Evolutionary conservation across 768 basidiomycete genomes (phyloP).

Genomic region (Lepiota venenata): DNA sequence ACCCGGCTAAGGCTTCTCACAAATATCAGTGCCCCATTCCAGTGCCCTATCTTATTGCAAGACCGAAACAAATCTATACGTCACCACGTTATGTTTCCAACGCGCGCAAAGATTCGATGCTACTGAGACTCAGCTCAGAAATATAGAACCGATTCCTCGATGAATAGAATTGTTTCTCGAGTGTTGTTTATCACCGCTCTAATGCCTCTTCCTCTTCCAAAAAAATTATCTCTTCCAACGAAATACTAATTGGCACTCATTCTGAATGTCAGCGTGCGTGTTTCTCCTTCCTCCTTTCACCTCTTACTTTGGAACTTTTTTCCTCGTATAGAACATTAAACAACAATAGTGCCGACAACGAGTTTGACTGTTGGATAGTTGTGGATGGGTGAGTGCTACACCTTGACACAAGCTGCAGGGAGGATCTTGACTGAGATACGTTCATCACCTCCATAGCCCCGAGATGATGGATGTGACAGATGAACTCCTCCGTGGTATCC

Average conservation of each 20-base stretch:
- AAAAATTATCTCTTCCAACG: slow-evolving; percentile 20
- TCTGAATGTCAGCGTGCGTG: slow-evolving; percentile 48
- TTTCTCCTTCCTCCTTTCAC: background rate
- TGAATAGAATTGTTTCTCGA: too few relatives aligned
- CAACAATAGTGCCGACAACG: slow-evolving; percentile 76
- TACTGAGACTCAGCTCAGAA: too few relatives aligned
- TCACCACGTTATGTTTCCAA: too few relatives aligned
- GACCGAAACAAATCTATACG: too few relatives aligned
- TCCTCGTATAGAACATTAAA: slow-evolving; percentile 60
- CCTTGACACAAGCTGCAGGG: slow-evolving; percentile 26
- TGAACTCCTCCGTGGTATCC: slow-evolving; percentile 95
- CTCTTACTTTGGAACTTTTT: slow-evolving; percentile 13
- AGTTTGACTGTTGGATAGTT: slow-evolving; percentile 98
- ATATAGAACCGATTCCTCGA: too few relatives aligned
- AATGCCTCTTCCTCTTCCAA: too few relatives aligned
- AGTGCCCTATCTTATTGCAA: too few relatives aligned
- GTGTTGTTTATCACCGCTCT: too few relatives aligned
- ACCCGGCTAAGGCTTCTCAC: too few relatives aligned
- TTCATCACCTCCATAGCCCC: slow-evolving; percentile 63
- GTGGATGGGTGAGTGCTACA: slow-evolving; percentile 84
- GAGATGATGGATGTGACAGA: slow-evolving; percentile 98
- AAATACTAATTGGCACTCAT: slow-evolving; percentile 27
- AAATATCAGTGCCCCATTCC: too few relatives aligned
- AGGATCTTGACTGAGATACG: slow-evolving; percentile 12
- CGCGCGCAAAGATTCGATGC: too few relatives aligned